Evolutionary conservation across 2,329 filamentous ascomycete genomes (phyloP), one percentile per base, ranked within the genome.

Genomic region (Xylaria sp.): DNA sequence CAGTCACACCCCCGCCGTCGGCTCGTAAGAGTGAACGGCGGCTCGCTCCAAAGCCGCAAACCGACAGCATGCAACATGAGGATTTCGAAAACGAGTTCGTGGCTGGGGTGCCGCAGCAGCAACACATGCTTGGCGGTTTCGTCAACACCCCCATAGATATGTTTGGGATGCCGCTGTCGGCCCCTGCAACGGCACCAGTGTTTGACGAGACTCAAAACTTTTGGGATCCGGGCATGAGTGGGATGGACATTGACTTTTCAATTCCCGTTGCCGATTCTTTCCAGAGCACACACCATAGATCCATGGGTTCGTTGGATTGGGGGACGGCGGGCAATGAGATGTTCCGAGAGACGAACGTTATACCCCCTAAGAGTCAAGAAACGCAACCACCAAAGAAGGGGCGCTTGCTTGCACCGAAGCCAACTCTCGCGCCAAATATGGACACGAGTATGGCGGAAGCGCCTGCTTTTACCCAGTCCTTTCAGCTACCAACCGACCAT

Each of bases 81-180:
- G 77, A 77, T 67, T 86, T 80, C 73, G 80, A 78, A 70, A 81
- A 83, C 69, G 83, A 85, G 70, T 84, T 85, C 63, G 74, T 80
- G 71, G 78, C 77, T 25, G 77, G 78, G 57, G 78, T 80, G n/a
- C 77, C 83, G 42, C 81, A 84, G 67, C 76, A 76, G 58, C 82
- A 76, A 49, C 81, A 82, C 45, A 78, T 86, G 75, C 73, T 78
- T 28, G 57, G 50, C 17, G 73, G 74, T 11, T 82, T 83, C 66
- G 78, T 83, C 67, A 77, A 78, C 17, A 77, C 78, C 21, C 77
- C 82, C 12, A 78, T 78, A 57, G 86, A 88, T 67, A 79, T 89
- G 74, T 88, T 88, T 71, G 79, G 79, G 25, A 87, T 86, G 70
- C 84, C 86, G 28, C 78, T 89, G 74, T 85, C 86, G n/a, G 84